phyloP scores from a whole-genome alignment of 2,329 filamentous ascomycete species.

The Fonsecaea pedrosoi region DNA sequence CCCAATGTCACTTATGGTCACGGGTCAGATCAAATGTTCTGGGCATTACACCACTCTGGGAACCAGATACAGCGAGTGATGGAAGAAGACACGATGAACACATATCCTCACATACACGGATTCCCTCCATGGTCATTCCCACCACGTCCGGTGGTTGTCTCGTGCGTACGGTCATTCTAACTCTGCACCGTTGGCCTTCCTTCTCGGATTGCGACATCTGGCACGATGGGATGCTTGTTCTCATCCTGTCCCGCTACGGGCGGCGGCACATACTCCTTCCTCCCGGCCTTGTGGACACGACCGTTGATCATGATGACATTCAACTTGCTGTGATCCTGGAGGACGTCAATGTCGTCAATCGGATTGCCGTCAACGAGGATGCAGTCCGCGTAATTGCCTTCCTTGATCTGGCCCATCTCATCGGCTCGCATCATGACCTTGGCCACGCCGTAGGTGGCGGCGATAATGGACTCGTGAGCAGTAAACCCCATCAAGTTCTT shows the following conservation, averaged over 20 bases:
- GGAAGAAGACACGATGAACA: not conserved
- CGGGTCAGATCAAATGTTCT: not conserved
- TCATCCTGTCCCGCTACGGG: slow-evolving; percentile 25
- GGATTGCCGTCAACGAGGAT: slow-evolving; percentile 58
- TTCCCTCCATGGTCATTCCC: not conserved
- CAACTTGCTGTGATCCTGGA: slow-evolving; percentile 54
- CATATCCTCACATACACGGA: not conserved
- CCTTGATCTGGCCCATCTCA: slow-evolving; percentile 52
- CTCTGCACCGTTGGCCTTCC: slow-evolving; percentile 10
- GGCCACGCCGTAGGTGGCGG: slow-evolving; percentile 52
- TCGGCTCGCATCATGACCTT: slow-evolving; percentile 52
- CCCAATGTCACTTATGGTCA: not conserved
- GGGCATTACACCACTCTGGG: not conserved
- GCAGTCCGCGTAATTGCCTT: slow-evolving; percentile 53
- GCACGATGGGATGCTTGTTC: slow-evolving; percentile 25
- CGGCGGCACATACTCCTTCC: slow-evolving; percentile 33
- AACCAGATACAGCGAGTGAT: not conserved
- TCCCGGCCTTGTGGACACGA: slow-evolving; percentile 51
- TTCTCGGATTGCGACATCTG: slow-evolving; percentile 21
- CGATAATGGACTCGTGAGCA: slow-evolving; percentile 53
- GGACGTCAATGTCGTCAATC: slow-evolving; percentile 50
- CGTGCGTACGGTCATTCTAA: not conserved
- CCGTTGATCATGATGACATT: slow-evolving; percentile 59
- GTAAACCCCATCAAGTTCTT: slow-evolving; percentile 55
- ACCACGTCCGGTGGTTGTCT: not conserved